Percentiles rank a stretch among this genome's conserved stretches.
Conservation (phyloP, 2,329 filamentous ascomycete species). For the Exserohilum turcica region DNA sequence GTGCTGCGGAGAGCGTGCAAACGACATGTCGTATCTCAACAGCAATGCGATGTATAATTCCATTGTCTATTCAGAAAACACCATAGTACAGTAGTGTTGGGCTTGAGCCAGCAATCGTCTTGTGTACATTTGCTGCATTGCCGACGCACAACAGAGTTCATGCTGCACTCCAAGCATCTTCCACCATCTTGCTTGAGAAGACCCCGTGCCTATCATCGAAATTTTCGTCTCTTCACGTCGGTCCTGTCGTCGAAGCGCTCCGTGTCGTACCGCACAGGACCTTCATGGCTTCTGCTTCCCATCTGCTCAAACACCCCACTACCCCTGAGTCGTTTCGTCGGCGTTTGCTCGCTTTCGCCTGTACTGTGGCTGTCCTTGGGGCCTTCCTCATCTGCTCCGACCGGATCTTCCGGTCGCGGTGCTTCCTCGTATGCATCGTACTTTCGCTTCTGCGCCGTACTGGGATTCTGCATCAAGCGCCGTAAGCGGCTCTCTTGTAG, state of each 20-base stretch:
- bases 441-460: slow-evolving; percentile 44
- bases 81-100: too few species aligned
- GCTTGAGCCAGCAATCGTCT: neutral
- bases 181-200: neutral
- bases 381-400: slow-evolving; percentile 21
- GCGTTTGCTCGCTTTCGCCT: slow-evolving; percentile 24
- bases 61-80: neutral
- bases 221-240: slow-evolving; percentile 26
- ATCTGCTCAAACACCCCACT: slow-evolving; percentile 32
- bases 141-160: neutral
- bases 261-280: neutral
- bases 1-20: slow-evolving; percentile 9
- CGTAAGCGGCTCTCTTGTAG: slow-evolving; percentile 38
- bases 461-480: slow-evolving; percentile 39
- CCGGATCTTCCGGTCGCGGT: slow-evolving; percentile 21
- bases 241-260: slow-evolving; percentile 15
- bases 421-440: slow-evolving; percentile 35
- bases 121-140: neutral
- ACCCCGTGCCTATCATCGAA: slow-evolving; percentile 1
- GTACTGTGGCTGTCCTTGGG: slow-evolving; percentile 12
- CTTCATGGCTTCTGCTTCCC: slow-evolving; percentile 29
- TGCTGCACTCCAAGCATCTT: neutral
- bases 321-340: slow-evolving; percentile 33
- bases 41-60: neutral
- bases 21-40: neutral